Percentiles rank a stretch among this genome's conserved stretches.
These are phyloP conservation scores for Taphrina confusa DNA, from an alignment of 1,139 yeast genomes.

Conservation along the genomic window DNA sequence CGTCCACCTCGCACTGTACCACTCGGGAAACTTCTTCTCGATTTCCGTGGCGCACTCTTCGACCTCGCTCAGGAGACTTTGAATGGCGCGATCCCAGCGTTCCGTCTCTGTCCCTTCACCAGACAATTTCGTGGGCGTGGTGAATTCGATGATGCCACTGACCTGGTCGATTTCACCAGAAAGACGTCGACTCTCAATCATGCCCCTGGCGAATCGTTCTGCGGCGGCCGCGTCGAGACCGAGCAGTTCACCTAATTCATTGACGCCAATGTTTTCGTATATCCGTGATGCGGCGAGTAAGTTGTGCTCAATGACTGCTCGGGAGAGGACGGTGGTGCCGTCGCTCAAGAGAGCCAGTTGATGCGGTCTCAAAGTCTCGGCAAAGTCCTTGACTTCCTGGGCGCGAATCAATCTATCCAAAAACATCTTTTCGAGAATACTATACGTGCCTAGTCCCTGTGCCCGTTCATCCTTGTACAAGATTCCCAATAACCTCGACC, in stretches of 20 bases:
- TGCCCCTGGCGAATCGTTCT: slow-evolving; percentile 46
- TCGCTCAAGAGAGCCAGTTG: slow-evolving; percentile 44
- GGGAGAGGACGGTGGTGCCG: slow-evolving; percentile 45
- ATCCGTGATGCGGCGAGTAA: slow-evolving; percentile 46
- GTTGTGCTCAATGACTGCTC: slow-evolving; percentile 48
- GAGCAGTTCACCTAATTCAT: slow-evolving; percentile 44
- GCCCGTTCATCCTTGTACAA: slow-evolving; percentile 46
- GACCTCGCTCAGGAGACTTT: slow-evolving; percentile 42
- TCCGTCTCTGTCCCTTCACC: slow-evolving; percentile 37
- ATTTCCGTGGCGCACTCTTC: slow-evolving; percentile 39
- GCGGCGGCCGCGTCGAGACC: slow-evolving; percentile 43
- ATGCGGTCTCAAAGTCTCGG: slow-evolving; percentile 43
- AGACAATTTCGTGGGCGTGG: not conserved
- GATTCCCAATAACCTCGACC: slow-evolving; percentile 45
- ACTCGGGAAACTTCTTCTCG: slow-evolving; percentile 24
- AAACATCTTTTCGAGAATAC: slow-evolving; percentile 44
- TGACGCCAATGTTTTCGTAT: slow-evolving; percentile 45
- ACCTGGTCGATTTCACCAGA: slow-evolving; percentile 47
- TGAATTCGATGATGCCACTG: slow-evolving; percentile 44
- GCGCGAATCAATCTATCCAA: slow-evolving; percentile 44
- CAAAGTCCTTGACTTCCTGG: slow-evolving; percentile 44
- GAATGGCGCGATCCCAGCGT: slow-evolving; percentile 46
- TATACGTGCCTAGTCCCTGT: slow-evolving; percentile 40
- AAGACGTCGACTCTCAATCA: slow-evolving; percentile 47
- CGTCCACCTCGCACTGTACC: slow-evolving; percentile 7